These are phyloP conservation scores for Saccharomycopsis sp. DNA, from an alignment of 805 yeast genomes.

Conservation along the genomic window DNA sequence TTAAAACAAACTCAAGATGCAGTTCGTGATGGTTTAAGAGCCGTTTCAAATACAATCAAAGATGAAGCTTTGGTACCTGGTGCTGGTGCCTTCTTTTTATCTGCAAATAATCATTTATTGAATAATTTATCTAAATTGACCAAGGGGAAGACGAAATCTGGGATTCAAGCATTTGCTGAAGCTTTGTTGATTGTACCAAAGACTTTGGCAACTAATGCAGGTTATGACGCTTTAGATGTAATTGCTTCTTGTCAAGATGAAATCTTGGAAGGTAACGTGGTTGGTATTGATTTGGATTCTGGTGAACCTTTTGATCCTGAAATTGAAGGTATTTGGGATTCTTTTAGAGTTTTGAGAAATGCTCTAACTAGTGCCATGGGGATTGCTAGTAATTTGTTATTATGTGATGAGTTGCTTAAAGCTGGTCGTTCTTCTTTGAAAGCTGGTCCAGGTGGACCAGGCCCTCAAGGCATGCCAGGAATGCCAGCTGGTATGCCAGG, in stretches of 20 bases:
- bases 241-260: constrained; percentile 87
- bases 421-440: constrained; percentile 94
- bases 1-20: constrained; percentile 94
- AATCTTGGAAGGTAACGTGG: constrained; percentile 68
- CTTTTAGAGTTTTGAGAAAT: constrained; percentile 88
- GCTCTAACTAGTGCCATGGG: constrained; percentile 90
- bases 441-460: constrained; percentile 36
- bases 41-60: constrained; percentile 84
- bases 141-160: constrained; percentile 80
- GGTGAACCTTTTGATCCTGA: constrained; percentile 97
- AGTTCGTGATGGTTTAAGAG: constrained; percentile 92
- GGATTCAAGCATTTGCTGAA: constrained; percentile 90
- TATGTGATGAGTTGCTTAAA: constrained; percentile 93
- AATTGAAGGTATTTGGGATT: constrained; percentile 94
- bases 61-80: constrained; percentile 90
- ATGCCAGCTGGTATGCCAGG: constrained; percentile 6
- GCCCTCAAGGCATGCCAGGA: constrained; percentile 5
- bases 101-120: constrained; percentile 64
- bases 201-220: constrained; percentile 86
- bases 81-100: constrained; percentile 91
- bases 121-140: constrained; percentile 46
- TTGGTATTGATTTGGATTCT: constrained; percentile 82
- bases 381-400: constrained; percentile 81
- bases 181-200: constrained; percentile 88
- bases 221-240: constrained; percentile 87